Conservation (phyloP, 192 early-diverging fungal species). For the Backusella macrospora region DNA sequence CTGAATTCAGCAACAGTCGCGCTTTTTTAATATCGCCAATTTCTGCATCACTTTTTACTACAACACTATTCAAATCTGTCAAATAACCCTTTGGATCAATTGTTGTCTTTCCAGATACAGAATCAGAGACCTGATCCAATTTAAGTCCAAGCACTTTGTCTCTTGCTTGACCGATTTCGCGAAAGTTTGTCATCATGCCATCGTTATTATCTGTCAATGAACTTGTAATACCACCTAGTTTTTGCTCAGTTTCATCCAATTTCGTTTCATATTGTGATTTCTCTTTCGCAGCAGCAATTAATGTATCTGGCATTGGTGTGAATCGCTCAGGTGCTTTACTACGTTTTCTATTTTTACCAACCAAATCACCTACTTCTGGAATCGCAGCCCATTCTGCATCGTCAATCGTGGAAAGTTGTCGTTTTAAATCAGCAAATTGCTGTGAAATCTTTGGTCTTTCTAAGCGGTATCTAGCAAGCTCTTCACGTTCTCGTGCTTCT, state of each 20-base stretch:
- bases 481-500: constrained; percentile 74
- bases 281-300: constrained; percentile 56
- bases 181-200: constrained; percentile 83
- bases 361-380: constrained; percentile 84
- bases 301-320: constrained; percentile 66
- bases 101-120: constrained; percentile 82
- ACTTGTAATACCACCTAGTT: constrained; percentile 65
- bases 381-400: constrained; percentile 87
- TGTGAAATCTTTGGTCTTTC: constrained; percentile 83
- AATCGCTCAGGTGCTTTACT: constrained; percentile 59
- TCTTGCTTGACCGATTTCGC: constrained; percentile 90
- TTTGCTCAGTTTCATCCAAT: constrained; percentile 65
- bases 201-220: constrained; percentile 5
- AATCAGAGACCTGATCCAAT: constrained; percentile 91
- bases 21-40: constrained; percentile 91
- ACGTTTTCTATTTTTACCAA: constrained; percentile 75
- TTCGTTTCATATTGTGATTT: constrained; percentile 55
- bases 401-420: constrained; percentile 72
- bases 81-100: constrained; percentile 96
- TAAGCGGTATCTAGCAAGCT: constrained; percentile 64
- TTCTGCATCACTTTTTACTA: constrained; percentile 80
- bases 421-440: constrained; percentile 91
- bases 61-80: constrained; percentile 86
- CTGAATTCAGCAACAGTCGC: constrained; percentile 82
- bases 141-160: constrained; percentile 90